A percentile compares a stretch with the other conserved stretches of the same genome.
Evolutionary conservation across 306 rosid genomes (phyloP).

Genomic region (Glycyrrhiza uralensis): DNA sequence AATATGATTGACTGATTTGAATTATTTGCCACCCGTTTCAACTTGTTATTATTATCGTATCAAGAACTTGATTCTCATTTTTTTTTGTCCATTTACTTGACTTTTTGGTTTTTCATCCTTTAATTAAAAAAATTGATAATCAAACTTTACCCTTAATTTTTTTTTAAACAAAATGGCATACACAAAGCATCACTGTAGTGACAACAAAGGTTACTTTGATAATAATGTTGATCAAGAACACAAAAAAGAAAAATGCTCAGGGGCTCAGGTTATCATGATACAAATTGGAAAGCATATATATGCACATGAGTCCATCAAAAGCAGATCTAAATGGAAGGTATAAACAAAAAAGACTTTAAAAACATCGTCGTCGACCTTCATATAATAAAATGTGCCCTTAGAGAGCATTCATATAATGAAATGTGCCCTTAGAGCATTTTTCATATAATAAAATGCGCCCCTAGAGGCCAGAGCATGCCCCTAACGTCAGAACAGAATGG

Average conservation of each 20-base stretch:
- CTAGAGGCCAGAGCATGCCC: not conserved
- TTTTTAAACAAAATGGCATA: no score
- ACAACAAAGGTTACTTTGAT: not conserved
- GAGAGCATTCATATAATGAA: not conserved
- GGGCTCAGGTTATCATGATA: not conserved
- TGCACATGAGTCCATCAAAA: not conserved
- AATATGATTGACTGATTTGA: not conserved
- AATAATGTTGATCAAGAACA: not conserved
- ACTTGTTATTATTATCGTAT: not conserved
- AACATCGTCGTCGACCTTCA: not conserved
- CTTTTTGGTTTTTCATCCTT: not conserved
- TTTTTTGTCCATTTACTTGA: not conserved
- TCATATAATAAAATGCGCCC: not conserved
- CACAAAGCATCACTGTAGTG: not conserved
- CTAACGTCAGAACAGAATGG: conserved; percentile 1
- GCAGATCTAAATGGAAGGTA: conserved; percentile 15
- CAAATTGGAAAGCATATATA: not conserved
- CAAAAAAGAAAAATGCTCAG: not conserved
- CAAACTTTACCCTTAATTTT: not conserved
- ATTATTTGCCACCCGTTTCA: conserved; percentile 18
- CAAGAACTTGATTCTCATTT: not conserved
- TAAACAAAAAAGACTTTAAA: not conserved
- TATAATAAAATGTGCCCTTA: not conserved
- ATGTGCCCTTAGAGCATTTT: not conserved
- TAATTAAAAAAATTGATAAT: not conserved